Evolutionary conservation across 2,329 filamentous ascomycete species (phyloP), one percentile per base, ranked within the genome.

Genomic region (Epichloe aotearoae): DNA sequence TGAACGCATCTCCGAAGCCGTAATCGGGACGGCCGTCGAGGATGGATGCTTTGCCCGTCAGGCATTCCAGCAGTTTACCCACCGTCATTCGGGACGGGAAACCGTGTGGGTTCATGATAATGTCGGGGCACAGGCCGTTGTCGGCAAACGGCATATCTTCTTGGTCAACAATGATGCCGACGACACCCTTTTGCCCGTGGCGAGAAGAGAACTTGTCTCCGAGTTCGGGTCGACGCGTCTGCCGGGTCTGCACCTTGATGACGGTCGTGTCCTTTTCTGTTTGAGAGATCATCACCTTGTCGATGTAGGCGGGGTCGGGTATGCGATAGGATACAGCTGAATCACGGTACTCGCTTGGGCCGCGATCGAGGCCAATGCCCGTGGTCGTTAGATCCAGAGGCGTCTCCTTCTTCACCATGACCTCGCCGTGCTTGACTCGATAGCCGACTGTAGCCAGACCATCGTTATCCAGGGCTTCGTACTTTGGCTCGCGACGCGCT

Each of bases 31-130:
- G 83, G 4, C 93, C 93, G 53, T 84, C 79, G 4, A 98, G 69
- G 2, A 98, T 83, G 12, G 90, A 88, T 0, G 93, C 93, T 69
- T 98, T 98, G 56, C 93, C 93, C 0, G 90, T 88, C 15, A 98
- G 76, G 43, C 95, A 86, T 65, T 98, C 93, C 47, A 98, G 80
- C 74, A 98, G 86, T 69, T 98, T 98, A 34, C 93, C 93, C 55
- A 98, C 93, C 50, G 93, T 98, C 93, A 98, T 98, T 67, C 93
- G 93, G 34, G 91, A 97, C 1, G 93, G 93, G 76, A 98, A 98
- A 82, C 93, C 93, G 71, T 98, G 93, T 0, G 94, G 93, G 73
- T 98, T 98, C 93, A 98, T 98, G 79, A 98, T 98, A 58, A 98
- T 96, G 68, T 98, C 93, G 0, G 93, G 93, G n/a, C 83, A 84